phyloP scores from a whole-genome alignment of 176 grass and related monocot genomes.

The Carex littledalei region DNA sequence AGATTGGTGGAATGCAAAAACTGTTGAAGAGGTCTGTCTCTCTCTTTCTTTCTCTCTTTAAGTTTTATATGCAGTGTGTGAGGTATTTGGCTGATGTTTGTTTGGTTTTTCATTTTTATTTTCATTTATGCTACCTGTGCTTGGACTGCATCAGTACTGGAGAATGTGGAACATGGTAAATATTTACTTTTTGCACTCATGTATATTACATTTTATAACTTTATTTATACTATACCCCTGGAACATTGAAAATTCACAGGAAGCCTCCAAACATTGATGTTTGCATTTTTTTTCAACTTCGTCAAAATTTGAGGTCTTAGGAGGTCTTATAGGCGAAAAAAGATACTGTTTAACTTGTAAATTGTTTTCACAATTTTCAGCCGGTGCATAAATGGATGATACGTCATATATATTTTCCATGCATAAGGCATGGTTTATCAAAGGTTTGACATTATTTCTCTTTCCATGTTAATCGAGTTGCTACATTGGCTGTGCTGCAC shows the following conservation, averaged over 20 bases:
- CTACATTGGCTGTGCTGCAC: background rate
- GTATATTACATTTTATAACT: background rate
- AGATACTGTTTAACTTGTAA: background rate
- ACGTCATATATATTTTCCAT: constrained; percentile 88
- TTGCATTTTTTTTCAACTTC: constrained; percentile 3
- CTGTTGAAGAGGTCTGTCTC: constrained; percentile 81
- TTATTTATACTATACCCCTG: background rate
- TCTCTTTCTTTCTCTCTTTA: constrained; percentile 5
- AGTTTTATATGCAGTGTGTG: constrained; percentile 10
- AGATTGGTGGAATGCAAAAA: constrained; percentile 99
- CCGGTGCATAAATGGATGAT: constrained; percentile 98
- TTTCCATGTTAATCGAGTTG: constrained; percentile 9
- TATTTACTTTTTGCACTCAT: constrained; percentile 13
- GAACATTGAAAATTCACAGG: background rate
- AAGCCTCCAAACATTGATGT: background rate
- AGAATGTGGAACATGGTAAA: constrained; percentile 99
- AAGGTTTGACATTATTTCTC: constrained; percentile 53
- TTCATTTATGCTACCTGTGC: constrained; percentile 23
- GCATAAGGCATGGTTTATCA: constrained; percentile 70
- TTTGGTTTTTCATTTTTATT: constrained; percentile 23
- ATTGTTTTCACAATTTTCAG: constrained; percentile 41
- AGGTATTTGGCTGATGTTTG: constrained; percentile 33
- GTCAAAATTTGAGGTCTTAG: background rate
- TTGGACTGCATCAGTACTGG: constrained; percentile 71
- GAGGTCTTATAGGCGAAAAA: background rate